A percentile compares a stretch with the other conserved stretches of the same genome.
These are phyloP conservation scores for Anthoceros angustus DNA, from an alignment of 225 moss, liverwort and hornwort genomes.

Conservation along the genomic window DNA sequence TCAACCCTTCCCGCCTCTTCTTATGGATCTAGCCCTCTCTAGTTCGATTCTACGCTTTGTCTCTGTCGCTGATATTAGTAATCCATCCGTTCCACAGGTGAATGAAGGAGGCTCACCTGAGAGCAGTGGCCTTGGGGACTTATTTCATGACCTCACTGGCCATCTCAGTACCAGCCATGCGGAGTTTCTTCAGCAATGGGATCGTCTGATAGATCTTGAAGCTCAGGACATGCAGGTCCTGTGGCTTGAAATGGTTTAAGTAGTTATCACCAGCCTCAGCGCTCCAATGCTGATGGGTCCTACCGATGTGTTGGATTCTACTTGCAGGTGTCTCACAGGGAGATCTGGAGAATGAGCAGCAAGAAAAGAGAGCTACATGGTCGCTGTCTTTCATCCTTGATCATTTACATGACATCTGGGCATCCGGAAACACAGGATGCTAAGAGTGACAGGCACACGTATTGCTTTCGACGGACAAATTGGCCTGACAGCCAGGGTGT, in stretches of 20 bases:
- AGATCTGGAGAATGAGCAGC: slow-evolving; percentile 41
- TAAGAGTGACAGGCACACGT: slow-evolving; percentile 12
- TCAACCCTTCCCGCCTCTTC: neutral
- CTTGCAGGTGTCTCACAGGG: slow-evolving; percentile 26
- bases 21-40: neutral
- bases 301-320: neutral
- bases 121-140: slow-evolving; percentile 32
- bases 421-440: neutral
- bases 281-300: too few species aligned
- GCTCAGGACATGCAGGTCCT: slow-evolving; percentile 18
- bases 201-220: slow-evolving; percentile 36
- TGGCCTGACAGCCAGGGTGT: slow-evolving; percentile 3
- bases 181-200: slow-evolving; percentile 30
- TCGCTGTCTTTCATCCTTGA: slow-evolving; percentile 33
- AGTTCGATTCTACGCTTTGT: neutral
- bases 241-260: slow-evolving; percentile 6
- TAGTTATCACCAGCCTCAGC: neutral
- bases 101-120: slow-evolving; percentile 27
- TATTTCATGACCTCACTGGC: slow-evolving; percentile 20
- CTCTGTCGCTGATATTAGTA: neutral
- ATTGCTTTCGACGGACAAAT: slow-evolving; percentile 17
- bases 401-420: slow-evolving; percentile 14
- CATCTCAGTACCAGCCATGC: slow-evolving; percentile 24
- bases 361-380: slow-evolving; percentile 30
- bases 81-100: slow-evolving; percentile 13